Base-by-base conservation (phyloP, 73 alveolate species). In the Uronychia setigera region DNA sequence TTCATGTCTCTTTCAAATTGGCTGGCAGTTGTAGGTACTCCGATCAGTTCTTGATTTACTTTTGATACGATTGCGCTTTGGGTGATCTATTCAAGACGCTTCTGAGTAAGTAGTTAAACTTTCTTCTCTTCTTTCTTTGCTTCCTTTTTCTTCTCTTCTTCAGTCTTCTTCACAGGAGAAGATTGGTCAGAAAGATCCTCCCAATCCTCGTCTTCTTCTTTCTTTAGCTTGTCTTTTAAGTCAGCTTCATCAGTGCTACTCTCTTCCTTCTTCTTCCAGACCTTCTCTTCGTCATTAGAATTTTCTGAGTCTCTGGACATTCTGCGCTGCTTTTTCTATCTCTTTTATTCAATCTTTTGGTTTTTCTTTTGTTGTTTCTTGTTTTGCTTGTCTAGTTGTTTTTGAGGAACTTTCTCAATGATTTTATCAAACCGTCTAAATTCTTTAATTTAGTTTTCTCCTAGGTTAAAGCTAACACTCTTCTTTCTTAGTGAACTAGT, bases 1-100 rank as follows among this genome's bases (percentile, higher is more conserved):
- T 60, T 88, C 32, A 81, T 57, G 75, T 88, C 94, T 46, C 94
- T 74, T 32, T 88, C 90, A 27, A 82, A 76, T 30, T 88, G 81
- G 0, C 80, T 76, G 29, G 82, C 80, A n/a, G 74, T 88, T 0
- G 33, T 33, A 1, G 94, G 94, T 19, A 81, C 87, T 59, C 76
- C 86, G 31, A 82, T 25, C 13, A 31, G 33, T 19, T 1, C 27
- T 58, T 32, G 78, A 11, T 59, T n/a, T 26, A 28, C 80, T 74
- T 59, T 87, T 1, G 74, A 60, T n/a, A 67, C 86, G 35, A 46
- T 35, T 26, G 29, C 85, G 1, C 81, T 25, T 79, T 76, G 1
- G 46, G 60, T 25, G 81, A 80, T 80, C 29, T 28, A 5, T 30
- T 59, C 33, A 1, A 34, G 32, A 0, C 35, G 0, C 32, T 76